These are phyloP conservation scores for Saccharum officinarum DNA, from an alignment of 176 grass and related monocot genomes.

Conservation along the genomic window DNA sequence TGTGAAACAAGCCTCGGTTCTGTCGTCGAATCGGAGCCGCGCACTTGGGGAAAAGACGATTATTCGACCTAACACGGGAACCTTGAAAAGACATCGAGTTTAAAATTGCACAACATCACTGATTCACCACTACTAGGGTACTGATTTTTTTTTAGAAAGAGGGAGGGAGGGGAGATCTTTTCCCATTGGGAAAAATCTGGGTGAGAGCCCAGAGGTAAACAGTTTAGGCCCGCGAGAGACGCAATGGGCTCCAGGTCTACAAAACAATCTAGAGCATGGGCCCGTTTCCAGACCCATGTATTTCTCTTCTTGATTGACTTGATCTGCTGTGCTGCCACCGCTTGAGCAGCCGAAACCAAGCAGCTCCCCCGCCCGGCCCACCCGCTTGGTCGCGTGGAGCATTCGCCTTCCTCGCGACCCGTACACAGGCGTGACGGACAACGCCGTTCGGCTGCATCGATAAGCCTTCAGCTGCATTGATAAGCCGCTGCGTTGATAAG, in stretches of 20 bases:
- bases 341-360: too few species aligned
- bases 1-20: neutral
- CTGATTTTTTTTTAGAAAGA: neutral
- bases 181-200: neutral
- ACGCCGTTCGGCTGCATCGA: too few species aligned
- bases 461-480: too few species aligned
- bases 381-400: too few species aligned
- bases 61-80: slow-evolving; percentile 16
- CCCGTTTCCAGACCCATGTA: too few species aligned
- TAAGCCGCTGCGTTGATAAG: too few species aligned
- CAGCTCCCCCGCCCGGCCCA: too few species aligned
- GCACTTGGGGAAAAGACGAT: neutral
- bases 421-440: neutral
- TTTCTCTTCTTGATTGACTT: too few species aligned
- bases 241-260: neutral
- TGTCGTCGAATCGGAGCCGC: neutral
- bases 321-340: too few species aligned
- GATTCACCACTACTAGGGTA: neutral
- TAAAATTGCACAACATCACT: neutral
- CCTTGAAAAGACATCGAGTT: neutral
- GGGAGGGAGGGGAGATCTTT: neutral
- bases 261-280: neutral
- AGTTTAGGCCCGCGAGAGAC: neutral
- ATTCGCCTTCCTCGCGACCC: too few species aligned
- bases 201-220: neutral